Evolutionary conservation across 192 early-diverging fungal genomes (phyloP).

Genomic region (Coemansia sp.): DNA sequence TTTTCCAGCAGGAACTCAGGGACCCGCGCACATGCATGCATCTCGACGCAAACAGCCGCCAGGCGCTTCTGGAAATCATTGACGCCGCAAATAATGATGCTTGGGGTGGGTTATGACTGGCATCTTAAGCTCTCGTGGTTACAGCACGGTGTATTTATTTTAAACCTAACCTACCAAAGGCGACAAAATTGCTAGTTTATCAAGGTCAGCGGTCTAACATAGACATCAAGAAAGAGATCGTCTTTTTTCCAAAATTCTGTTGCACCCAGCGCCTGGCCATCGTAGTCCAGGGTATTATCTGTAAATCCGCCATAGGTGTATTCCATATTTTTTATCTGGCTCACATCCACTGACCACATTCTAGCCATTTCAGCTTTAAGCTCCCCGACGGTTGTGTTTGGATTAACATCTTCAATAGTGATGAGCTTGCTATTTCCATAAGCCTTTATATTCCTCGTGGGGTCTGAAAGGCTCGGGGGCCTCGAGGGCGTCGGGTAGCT

Average conservation of each 20-base stretch:
- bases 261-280: neutral
- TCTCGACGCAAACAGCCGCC: neutral
- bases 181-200: neutral
- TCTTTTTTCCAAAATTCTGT: neutral
- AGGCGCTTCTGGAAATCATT: no score
- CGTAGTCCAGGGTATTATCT: neutral
- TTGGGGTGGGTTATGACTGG: no score
- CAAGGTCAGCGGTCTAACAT: neutral
- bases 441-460: neutral
- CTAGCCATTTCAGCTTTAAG: neutral
- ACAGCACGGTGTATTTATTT: no score
- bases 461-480: no score
- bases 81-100: no score
- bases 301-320: neutral
- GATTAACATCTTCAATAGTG: neutral
- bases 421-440: neutral
- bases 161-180: no score
- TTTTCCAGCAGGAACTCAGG: neutral
- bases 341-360: neutral
- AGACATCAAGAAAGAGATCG: neutral
- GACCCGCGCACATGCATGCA: conserved; percentile 1
- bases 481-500: no score
- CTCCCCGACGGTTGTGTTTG: neutral
- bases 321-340: neutral
- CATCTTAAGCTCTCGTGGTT: no score